A percentile compares a stretch with the other conserved stretches of the same genome.
phyloP scores from a whole-genome alignment of 306 rosid genomes.

The Elaeagnus macrophylla region DNA sequence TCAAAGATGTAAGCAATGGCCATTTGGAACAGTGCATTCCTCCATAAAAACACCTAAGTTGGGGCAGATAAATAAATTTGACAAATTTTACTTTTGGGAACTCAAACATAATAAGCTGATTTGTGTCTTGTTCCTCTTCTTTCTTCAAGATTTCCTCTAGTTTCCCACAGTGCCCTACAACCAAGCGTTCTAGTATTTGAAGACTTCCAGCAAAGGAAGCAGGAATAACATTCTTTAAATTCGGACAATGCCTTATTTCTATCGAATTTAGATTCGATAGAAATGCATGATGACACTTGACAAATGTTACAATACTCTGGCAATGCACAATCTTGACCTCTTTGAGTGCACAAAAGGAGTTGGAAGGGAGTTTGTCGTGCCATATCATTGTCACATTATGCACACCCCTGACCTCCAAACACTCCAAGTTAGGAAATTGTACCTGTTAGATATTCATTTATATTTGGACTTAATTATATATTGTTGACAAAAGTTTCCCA shows the following conservation, averaged over 20 bases:
- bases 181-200: slow-evolving; percentile 2
- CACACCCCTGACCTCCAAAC: neutral
- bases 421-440: neutral
- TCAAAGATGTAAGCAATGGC: neutral
- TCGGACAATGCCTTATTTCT: slow-evolving; percentile 6
- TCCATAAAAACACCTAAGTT: slow-evolving; percentile 12
- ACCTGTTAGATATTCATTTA: neutral
- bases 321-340: neutral
- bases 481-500: no score
- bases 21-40: slow-evolving; percentile 13
- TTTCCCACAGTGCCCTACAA: slow-evolving; percentile 8
- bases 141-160: slow-evolving; percentile 13
- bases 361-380: slow-evolving; percentile 2
- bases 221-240: slow-evolving; percentile 17
- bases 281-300: neutral
- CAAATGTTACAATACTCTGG: neutral
- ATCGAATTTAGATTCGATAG: slow-evolving; percentile 8
- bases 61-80: neutral
- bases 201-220: slow-evolving; percentile 22
- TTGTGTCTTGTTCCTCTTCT: neutral
- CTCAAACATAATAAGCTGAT: neutral
- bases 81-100: neutral
- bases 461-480: neutral
- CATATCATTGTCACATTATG: slow-evolving; percentile 2
- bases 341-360: slow-evolving; percentile 1